Evolutionary conservation across 768 basidiomycete species (phyloP).

Genomic region (Leccinum longicurvipes): DNA sequence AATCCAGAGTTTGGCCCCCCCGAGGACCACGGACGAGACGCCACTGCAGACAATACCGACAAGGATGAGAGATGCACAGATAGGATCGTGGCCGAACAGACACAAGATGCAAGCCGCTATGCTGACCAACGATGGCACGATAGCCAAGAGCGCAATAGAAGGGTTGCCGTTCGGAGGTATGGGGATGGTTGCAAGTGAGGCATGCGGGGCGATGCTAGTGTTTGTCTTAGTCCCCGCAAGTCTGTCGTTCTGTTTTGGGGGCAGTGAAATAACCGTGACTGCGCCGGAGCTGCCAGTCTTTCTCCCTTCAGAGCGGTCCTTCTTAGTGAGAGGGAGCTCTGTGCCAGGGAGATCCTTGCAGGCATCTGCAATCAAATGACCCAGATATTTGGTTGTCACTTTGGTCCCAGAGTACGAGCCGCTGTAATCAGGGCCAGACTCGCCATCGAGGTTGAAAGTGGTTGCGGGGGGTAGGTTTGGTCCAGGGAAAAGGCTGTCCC

Average conservation of each 20-base stretch:
- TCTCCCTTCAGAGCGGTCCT: constrained; percentile 5
- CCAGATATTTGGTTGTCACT: constrained; percentile 53
- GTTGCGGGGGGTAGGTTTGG: constrained; percentile 22
- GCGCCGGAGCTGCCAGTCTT: constrained; percentile 12
- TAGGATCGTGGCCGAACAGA: constrained; percentile 18
- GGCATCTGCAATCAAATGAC: constrained; percentile 40
- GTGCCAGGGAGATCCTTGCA: neutral
- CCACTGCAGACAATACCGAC: constrained; percentile 32
- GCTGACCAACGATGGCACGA: constrained; percentile 25
- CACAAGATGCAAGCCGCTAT: constrained; percentile 19
- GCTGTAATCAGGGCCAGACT: constrained; percentile 61
- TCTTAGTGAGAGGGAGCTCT: constrained; percentile 1
- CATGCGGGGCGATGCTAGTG: neutral
- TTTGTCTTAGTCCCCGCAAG: neutral
- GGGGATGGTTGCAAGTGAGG: constrained; percentile 4
- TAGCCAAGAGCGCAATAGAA: constrained; percentile 13
- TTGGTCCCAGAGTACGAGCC: constrained; percentile 66
- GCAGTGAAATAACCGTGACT: constrained; percentile 17
- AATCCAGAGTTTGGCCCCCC: constrained; percentile 25
- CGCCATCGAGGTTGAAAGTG: constrained; percentile 29
- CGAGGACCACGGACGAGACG: constrained; percentile 26
- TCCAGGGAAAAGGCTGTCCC: constrained; percentile 35
- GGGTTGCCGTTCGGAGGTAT: constrained; percentile 5
- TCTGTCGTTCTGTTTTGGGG: constrained; percentile 1
- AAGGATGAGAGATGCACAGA: constrained; percentile 30